These are phyloP conservation scores for Erucastrum elatum DNA, from an alignment of 345 rosid genomes.

Conservation along the genomic window DNA sequence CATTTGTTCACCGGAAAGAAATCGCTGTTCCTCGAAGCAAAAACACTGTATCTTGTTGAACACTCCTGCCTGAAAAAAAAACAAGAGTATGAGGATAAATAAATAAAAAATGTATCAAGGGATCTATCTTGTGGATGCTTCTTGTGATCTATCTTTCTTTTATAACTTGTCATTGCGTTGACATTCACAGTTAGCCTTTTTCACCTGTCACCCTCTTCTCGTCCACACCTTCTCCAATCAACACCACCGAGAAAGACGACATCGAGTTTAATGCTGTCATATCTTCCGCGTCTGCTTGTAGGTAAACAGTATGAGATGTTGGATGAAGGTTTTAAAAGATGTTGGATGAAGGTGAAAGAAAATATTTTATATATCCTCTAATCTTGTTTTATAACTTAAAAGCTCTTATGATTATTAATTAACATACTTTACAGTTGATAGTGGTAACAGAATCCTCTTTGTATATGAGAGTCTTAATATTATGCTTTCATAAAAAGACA, in stretches of 20 bases:
- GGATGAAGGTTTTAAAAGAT: not conserved
- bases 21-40: conserved; percentile 95
- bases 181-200: not conserved
- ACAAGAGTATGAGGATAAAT: not conserved
- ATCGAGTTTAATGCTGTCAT: not conserved
- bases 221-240: not conserved
- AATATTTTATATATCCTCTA: not conserved
- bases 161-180: not conserved
- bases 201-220: not conserved
- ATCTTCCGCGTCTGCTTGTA: not conserved
- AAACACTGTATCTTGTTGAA: conserved; percentile 95
- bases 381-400: not conserved
- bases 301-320: not conserved
- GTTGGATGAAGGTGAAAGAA: not conserved
- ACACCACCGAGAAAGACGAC: not conserved
- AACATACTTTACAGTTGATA: not conserved
- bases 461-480: not conserved
- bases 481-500: not conserved
- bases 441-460: not conserved
- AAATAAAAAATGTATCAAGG: not conserved
- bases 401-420: not conserved
- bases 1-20: conserved; percentile 92
- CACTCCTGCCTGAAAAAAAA: conserved; percentile 71
- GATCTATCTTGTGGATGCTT: not conserved
- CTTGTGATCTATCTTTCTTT: not conserved